These are phyloP conservation scores for Panicum hallii DNA, from an alignment of 202 grass and related monocot species.

Conservation along the genomic window DNA sequence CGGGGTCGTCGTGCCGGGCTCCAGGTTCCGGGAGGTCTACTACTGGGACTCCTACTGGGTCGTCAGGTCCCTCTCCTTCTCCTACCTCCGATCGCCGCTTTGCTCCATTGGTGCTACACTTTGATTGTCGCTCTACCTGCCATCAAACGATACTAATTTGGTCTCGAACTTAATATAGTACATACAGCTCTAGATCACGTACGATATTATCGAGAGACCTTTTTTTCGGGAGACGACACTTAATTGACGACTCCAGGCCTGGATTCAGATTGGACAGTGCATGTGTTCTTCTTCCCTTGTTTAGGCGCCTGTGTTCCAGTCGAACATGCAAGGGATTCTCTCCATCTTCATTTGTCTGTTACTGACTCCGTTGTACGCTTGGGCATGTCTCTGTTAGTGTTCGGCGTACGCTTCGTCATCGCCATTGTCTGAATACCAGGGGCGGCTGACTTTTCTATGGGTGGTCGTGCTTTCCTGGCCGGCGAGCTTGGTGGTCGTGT, in stretches of 20 bases:
- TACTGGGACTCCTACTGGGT: constrained; percentile 98
- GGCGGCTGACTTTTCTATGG: constrained; percentile 23
- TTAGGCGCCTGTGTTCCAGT: background rate
- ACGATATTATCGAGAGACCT: background rate
- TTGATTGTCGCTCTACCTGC: background rate
- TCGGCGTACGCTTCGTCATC: background rate
- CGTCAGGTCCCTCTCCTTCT: constrained; percentile 59
- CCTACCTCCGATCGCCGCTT: background rate
- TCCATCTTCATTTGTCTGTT: background rate
- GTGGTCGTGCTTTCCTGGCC: background rate
- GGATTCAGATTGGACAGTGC: background rate
- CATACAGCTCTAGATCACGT: background rate
- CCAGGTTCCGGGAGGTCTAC: constrained; percentile 92
- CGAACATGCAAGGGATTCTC: background rate
- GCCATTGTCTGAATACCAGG: background rate
- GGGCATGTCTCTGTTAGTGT: too few relatives aligned
- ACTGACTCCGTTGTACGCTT: background rate
- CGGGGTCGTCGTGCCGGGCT: constrained; percentile 69
- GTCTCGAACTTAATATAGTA: background rate
- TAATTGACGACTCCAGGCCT: background rate
- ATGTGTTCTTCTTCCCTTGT: background rate
- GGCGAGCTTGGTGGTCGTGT: background rate
- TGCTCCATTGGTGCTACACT: background rate
- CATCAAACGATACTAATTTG: background rate
- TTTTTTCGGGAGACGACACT: background rate